phyloP scores from a whole-genome alignment of 2,329 filamentous ascomycete species.

The Aspergillus sp. region DNA sequence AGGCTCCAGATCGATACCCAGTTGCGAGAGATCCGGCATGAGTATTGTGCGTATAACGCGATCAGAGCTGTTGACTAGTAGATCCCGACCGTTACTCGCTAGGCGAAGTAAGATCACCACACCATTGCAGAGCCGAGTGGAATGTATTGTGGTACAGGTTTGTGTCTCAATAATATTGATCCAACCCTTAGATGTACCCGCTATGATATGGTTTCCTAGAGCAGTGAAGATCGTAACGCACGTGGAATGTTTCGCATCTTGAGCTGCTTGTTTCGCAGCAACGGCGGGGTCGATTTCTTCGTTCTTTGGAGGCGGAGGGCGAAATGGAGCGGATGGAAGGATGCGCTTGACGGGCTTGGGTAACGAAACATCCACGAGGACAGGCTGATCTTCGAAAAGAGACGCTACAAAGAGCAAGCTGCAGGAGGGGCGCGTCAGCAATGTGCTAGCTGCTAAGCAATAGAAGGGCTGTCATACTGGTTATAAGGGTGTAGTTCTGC shows the following conservation, averaged over 20 bases:
- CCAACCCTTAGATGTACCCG: conserved; percentile 93
- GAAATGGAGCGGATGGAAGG: conserved; percentile 79
- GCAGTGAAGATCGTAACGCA: conserved; percentile 88
- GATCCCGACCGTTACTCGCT: conserved; percentile 78
- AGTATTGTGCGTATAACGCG: conserved; percentile 92
- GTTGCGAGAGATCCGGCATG: conserved; percentile 70
- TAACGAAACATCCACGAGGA: conserved; percentile 78
- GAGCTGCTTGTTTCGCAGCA: conserved; percentile 82
- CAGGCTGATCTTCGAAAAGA: conserved; percentile 88
- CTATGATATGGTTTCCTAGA: conserved; percentile 82
- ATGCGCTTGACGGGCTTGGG: conserved; percentile 71
- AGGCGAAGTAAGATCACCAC: conserved; percentile 86
- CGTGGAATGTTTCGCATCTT: conserved; percentile 92
- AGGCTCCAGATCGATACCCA: conserved; percentile 66
- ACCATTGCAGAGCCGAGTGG: conserved; percentile 81
- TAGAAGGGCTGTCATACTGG: conserved; percentile 60
- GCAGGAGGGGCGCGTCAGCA: not conserved
- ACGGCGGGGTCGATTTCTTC: conserved; percentile 61
- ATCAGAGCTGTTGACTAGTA: conserved; percentile 92
- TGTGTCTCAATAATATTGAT: conserved; percentile 90
- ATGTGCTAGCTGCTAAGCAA: not conserved
- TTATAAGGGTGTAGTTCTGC: conserved; percentile 92
- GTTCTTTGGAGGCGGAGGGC: conserved; percentile 64
- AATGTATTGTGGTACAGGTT: conserved; percentile 81
- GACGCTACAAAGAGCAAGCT: conserved; percentile 86